These are phyloP conservation scores for Senna siamea DNA, from an alignment of 306 rosid genomes.

Conservation along the genomic window DNA sequence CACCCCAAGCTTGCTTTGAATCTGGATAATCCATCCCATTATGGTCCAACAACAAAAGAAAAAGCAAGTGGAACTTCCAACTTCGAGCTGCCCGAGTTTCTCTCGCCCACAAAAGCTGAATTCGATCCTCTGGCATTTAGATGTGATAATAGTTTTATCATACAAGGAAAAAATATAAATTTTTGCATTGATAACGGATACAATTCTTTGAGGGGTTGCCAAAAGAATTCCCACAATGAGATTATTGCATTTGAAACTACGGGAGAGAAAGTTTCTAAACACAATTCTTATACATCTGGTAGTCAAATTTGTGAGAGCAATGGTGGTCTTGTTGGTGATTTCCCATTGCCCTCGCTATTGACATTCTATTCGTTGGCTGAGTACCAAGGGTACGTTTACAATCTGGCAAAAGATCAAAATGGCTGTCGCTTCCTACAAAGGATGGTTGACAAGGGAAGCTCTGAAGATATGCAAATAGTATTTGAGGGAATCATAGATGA, in stretches of 20 bases:
- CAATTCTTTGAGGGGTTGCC: slow-evolving; percentile 31
- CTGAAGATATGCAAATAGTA: slow-evolving; percentile 51
- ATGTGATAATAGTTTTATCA: slow-evolving; percentile 51
- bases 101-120: slow-evolving; percentile 32
- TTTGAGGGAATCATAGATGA: slow-evolving; percentile 56
- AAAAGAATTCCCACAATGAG: slow-evolving; percentile 32
- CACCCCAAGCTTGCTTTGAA: slow-evolving; percentile 29
- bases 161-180: slow-evolving; percentile 45
- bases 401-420: slow-evolving; percentile 70
- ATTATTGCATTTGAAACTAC: slow-evolving; percentile 4
- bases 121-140: slow-evolving; percentile 37
- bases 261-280: slow-evolving; percentile 38
- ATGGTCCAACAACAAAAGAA: slow-evolving; percentile 31
- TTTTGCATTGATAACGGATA: slow-evolving; percentile 28
- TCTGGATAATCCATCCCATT: slow-evolving; percentile 35
- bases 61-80: slow-evolving; percentile 26
- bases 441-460: slow-evolving; percentile 58
- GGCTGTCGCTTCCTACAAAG: slow-evolving; percentile 73
- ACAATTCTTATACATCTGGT: slow-evolving; percentile 1
- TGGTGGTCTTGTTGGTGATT: slow-evolving; percentile 26
- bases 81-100: slow-evolving; percentile 25
- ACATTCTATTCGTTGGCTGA: slow-evolving; percentile 47
- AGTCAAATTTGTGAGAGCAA: slow-evolving; percentile 38
- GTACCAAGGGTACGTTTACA: slow-evolving; percentile 44
- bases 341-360: slow-evolving; percentile 15